Conservation (phyloP, 1,284 basidiomycete species). For the Wallemia mellicola region DNA sequence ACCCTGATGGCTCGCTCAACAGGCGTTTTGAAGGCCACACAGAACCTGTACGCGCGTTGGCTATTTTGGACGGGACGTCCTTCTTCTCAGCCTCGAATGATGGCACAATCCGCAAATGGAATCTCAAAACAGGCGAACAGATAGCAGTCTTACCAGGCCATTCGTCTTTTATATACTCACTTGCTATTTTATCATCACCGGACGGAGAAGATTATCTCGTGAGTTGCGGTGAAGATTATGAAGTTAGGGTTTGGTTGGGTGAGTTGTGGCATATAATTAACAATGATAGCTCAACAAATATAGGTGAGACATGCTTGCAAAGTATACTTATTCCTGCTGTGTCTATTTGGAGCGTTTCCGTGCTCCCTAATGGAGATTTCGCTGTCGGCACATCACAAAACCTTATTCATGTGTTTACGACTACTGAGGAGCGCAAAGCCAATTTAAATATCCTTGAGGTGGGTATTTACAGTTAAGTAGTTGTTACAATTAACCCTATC, state of each 20-base stretch:
- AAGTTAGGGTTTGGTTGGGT: not conserved
- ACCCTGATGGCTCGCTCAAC: not conserved
- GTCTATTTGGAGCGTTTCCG: not conserved
- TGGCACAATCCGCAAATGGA: not conserved
- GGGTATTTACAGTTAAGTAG: not conserved
- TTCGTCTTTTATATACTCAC: not conserved
- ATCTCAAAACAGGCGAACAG: not conserved
- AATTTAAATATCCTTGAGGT: not conserved
- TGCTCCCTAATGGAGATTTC: not conserved
- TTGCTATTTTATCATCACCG: not conserved
- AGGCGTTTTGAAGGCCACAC: not conserved
- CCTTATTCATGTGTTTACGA: not conserved
- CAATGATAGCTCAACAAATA: not conserved
- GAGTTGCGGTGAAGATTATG: not conserved
- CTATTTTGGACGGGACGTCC: not conserved
- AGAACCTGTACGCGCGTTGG: not conserved
- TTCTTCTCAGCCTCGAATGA: not conserved
- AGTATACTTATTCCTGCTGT: not conserved
- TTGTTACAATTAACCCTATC: not conserved
- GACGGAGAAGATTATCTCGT: not conserved
- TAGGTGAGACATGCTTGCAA: not conserved
- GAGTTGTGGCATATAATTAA: not conserved
- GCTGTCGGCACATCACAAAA: not conserved
- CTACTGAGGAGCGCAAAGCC: not conserved
- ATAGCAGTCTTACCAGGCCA: not conserved